A percentile compares a stretch with the other conserved stretches of the same genome.
Evolutionary conservation across 352 stramenopile species (phyloP).

Genomic region (Albugo laibachii): DNA sequence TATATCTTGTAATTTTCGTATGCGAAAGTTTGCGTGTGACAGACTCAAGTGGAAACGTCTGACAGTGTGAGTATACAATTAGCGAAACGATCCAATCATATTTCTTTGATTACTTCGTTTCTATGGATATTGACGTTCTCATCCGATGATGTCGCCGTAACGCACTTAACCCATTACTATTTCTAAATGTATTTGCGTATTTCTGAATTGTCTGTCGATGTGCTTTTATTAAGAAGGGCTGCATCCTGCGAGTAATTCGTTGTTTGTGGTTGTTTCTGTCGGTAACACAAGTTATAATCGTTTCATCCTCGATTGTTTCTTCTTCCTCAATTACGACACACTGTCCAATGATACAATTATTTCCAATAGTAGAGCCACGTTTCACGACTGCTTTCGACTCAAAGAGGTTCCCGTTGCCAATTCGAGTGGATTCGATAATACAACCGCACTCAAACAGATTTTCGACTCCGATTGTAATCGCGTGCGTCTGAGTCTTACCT

Average conservation of each 20-base stretch:
- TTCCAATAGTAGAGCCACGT: constrained; percentile 40
- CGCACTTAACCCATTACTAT: constrained; percentile 45
- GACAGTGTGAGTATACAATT: too few relatives aligned
- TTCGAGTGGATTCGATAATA: constrained; percentile 22
- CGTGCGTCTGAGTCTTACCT: constrained; percentile 7
- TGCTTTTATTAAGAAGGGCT: constrained; percentile 39
- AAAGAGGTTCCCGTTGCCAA: constrained; percentile 59
- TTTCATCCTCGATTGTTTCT: constrained; percentile 46
- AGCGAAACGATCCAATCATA: too few relatives aligned
- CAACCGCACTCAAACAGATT: constrained; percentile 71
- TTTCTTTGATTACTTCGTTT: too few relatives aligned
- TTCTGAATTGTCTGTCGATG: constrained; percentile 35
- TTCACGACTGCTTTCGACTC: constrained; percentile 36
- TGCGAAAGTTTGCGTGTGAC: too few relatives aligned
- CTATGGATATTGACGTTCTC: constrained; percentile 3
- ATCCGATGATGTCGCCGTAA: constrained; percentile 62
- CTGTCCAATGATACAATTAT: constrained; percentile 65
- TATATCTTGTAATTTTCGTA: too few relatives aligned
- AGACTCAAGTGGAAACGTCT: too few relatives aligned
- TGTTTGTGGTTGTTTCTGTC: constrained; percentile 9
- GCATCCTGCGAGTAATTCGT: constrained; percentile 32
- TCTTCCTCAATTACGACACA: constrained; percentile 45
- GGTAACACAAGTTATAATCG: constrained; percentile 45
- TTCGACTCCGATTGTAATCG: constrained; percentile 32
- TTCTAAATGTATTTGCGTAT: constrained; percentile 55